Base-by-base conservation (phyloP, 352 stramenopile genomes). In the Pythium phragmitis region DNA sequence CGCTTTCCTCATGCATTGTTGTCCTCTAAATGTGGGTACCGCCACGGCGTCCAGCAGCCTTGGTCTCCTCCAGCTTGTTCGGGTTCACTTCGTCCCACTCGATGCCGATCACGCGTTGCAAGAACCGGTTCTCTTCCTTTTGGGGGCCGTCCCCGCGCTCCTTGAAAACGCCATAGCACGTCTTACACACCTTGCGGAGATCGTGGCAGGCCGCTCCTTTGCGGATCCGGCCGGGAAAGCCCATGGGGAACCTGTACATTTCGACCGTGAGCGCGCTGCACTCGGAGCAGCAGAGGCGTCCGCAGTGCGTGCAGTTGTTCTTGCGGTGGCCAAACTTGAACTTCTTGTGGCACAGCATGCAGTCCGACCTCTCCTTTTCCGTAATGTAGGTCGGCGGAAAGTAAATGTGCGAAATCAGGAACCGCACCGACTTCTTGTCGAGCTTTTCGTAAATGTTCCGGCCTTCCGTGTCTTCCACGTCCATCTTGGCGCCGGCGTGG, bases 71-170 rank as follows among this genome's bases (percentile, higher is more conserved):
- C 30, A 95, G 70, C 67, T 95, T 95, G 63, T 95, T 82, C 30
- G 86, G 86, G 75, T 95, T 95, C n/a, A 95, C 82, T 57, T 95
- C 86, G 73, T 95, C 86, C 86, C 86, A 95, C 57, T 95, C 86
- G 57, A 95, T 77, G 62, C 88, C 88, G 48, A 95, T 91, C 51
- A 93, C 78, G 57, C 86, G 84, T 49, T 79, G 85, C 11, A 95
- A 72, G 63, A 95, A 95, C 60, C 71, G 72, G 51, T 61, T 81
- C 60, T 88, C 72, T 42, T 84, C 68, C 72, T 87, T 89, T 42
- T 89, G 74, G 37, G 80, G 79, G 19, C 87, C 64, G 7, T 87
- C 82, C 16, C 75, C 79, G 65, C 86, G 86, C 71, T 93, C 86
- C 66, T 92, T 92, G 62, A 95, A 92, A 43, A 91, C 73, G 58